Conservation (phyloP, 129 eudicot genomes). For the Flaveria robusta region DNA sequence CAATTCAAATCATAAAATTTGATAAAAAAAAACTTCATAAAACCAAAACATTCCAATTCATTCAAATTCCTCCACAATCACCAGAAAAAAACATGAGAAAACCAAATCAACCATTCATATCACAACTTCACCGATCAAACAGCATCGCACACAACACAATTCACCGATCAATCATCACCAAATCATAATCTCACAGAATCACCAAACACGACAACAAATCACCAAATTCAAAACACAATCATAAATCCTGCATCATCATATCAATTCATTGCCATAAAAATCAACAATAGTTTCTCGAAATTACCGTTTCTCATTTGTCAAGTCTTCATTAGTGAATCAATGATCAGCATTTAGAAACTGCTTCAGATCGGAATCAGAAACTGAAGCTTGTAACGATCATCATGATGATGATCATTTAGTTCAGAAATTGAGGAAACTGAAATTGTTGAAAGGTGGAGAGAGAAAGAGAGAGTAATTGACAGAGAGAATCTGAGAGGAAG, state of each 20-base stretch:
- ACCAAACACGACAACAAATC: background rate
- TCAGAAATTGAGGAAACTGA: constrained; percentile 24
- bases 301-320: constrained; percentile 3
- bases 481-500: constrained; percentile 25
- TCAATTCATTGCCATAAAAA: background rate
- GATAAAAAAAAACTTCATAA: no score
- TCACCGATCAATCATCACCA: background rate
- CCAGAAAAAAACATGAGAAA: background rate
- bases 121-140: background rate
- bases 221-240: constrained; percentile 15
- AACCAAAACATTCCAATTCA: constrained; percentile 2
- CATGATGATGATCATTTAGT: constrained; percentile 14
- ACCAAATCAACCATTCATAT: background rate
- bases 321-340: background rate
- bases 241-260: constrained; percentile 18
- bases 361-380: constrained; percentile 34
- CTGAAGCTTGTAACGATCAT: constrained; percentile 1
- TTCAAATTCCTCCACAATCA: constrained; percentile 1
- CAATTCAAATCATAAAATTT: no score
- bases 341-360: constrained; percentile 19
- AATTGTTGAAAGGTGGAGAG: constrained; percentile 17
- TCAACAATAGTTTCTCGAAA: background rate
- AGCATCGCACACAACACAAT: background rate
- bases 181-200: background rate
- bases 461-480: constrained; percentile 20